These are phyloP conservation scores for Cystobasidiopsis lactophilus DNA, from an alignment of 768 basidiomycete genomes.

Conservation along the genomic window DNA sequence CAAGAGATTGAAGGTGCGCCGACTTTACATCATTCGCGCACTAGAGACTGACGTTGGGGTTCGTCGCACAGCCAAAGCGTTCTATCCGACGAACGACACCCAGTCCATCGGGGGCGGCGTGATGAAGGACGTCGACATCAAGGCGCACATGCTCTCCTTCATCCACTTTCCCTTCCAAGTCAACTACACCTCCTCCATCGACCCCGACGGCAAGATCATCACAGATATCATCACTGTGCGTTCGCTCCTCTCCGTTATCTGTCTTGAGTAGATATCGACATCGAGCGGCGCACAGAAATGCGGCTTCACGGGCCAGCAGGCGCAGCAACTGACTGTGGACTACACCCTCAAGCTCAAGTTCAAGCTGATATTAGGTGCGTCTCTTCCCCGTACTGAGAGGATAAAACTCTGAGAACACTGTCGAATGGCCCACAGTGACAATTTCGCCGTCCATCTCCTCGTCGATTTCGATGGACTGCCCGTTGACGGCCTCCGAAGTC, in stretches of 20 bases:
- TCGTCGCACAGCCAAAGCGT: slow-evolving; percentile 16
- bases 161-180: slow-evolving; percentile 17
- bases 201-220: slow-evolving; percentile 14
- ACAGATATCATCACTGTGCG: slow-evolving; percentile 16
- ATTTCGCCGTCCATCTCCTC: slow-evolving; percentile 3
- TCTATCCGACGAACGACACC: slow-evolving; percentile 13
- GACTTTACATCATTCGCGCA: no score
- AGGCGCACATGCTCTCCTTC: slow-evolving; percentile 5
- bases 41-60: no score
- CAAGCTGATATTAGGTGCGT: no score
- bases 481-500: slow-evolving; percentile 15
- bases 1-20: no score
- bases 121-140: slow-evolving; percentile 14
- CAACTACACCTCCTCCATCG: slow-evolving; percentile 18
- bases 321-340: slow-evolving; percentile 12
- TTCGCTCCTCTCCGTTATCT: no score
- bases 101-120: slow-evolving; percentile 14
- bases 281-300: no score
- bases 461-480: slow-evolving; percentile 5
- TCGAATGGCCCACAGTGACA: no score
- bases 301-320: slow-evolving; percentile 13
- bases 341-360: slow-evolving; percentile 11
- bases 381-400: no score
- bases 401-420: no score
- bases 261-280: no score